Base-by-base conservation (phyloP, 495 filamentous ascomycete genomes). In the Aspergillus mulundensis region DNA sequence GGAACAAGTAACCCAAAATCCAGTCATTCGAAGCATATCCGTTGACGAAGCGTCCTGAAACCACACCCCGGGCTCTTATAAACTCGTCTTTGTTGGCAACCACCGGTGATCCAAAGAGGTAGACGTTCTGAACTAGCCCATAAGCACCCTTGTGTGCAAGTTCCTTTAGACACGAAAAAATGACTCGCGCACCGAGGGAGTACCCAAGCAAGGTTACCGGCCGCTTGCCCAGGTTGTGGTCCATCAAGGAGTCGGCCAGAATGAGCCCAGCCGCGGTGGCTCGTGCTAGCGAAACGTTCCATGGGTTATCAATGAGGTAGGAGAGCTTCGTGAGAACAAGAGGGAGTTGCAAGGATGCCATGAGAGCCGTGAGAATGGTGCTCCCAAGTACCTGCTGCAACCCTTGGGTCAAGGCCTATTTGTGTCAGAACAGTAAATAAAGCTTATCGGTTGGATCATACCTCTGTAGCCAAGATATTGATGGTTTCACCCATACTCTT, bases 301-400 rank as follows among this genome's bases (percentile, higher is more conserved):
- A 99, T 0, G 94, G 94, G 60, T 99, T 99, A 70, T 99, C 94
- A 63, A 99, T 96, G 8, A 99, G 77, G 64, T 99, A 99, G 4
- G 94, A 82, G 8, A 99, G 85, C 65, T 99, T 99, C 3, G 92
- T 91, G 20, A 99, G 78, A 3, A 97, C 86, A 28, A 99, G 84
- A 2, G 94, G 94, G 7, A 97, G 73, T 69, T 95, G 91, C n/a
- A 99, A 72, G 24, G 91, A 90, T 50, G 92, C 86, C 94, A 99
- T 97, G 19, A 99, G 74, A 49, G 84, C 79, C 24, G 92, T 83
- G 21, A 99, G 72, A 57, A 99, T 85, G 7, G 94, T 99, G 66
- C 80, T 91, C 45, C 90, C 94, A 2, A 99, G 82, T 1, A 97
- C 82, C 82, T 97, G 95, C 75, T 99, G 94, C 3, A 99, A 79